Evolutionary conservation across 2,329 filamentous ascomycete species (phyloP).

Genomic region (Sclerotinia spermophila): DNA sequence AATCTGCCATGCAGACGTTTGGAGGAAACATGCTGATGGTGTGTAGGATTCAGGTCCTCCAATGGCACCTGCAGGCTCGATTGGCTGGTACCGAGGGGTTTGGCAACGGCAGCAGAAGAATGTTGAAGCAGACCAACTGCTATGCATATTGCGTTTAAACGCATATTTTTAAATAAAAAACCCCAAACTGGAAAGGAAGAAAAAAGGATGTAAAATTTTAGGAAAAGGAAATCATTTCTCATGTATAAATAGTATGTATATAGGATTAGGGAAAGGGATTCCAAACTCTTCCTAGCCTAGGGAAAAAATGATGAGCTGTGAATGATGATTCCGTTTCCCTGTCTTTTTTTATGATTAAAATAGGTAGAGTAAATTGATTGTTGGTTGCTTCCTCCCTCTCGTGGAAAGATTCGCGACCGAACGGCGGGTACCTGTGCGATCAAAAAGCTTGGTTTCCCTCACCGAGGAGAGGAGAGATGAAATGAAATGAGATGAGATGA

Average conservation of each 20-base stretch:
- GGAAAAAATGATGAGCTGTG: not conserved
- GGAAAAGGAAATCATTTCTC: conserved; percentile 14
- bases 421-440: not conserved
- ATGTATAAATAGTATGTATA: not conserved
- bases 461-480: not conserved
- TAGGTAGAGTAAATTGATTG: not conserved
- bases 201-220: not conserved
- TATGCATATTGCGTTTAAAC: conserved; percentile 23
- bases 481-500: no score
- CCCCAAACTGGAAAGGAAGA: conserved; percentile 17
- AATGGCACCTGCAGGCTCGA: conserved; percentile 32
- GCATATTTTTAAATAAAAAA: conserved; percentile 32
- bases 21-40: conserved; percentile 23
- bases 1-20: conserved; percentile 66
- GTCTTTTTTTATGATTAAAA: not conserved
- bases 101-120: conserved; percentile 22
- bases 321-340: not conserved
- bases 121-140: conserved; percentile 29
- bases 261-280: not conserved
- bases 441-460: not conserved
- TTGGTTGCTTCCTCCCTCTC: not conserved
- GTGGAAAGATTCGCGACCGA: conserved; percentile 1
- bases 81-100: conserved; percentile 26
- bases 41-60: conserved; percentile 29
- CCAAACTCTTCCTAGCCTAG: not conserved